phyloP scores from a whole-genome alignment of 176 grass and related monocot species.

The Oryza longistaminata region DNA sequence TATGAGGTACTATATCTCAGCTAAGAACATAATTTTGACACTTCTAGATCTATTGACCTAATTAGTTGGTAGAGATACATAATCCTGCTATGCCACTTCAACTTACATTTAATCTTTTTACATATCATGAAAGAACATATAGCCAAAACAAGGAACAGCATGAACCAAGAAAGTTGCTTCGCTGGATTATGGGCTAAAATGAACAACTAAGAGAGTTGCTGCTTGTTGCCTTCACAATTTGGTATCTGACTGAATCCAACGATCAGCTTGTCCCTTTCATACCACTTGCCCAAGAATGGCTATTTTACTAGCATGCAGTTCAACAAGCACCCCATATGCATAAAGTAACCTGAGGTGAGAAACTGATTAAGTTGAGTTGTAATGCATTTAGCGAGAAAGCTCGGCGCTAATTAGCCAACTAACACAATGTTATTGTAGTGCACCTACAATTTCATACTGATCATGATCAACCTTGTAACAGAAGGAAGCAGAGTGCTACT shows the following conservation, averaged over 20 bases:
- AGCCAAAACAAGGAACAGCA: neutral
- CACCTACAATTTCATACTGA: too few species aligned
- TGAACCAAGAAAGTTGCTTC: neutral
- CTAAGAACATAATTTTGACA: neutral
- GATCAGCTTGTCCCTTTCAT: neutral
- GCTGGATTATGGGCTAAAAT: neutral
- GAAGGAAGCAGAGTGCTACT: neutral
- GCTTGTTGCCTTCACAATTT: neutral
- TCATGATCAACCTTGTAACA: neutral
- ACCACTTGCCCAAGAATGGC: neutral
- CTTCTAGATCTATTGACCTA: neutral
- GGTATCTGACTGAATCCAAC: neutral
- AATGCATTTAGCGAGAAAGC: too few species aligned
- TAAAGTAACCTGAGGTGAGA: neutral
- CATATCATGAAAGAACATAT: neutral
- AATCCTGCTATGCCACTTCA: neutral
- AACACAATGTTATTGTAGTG: neutral
- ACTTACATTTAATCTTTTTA: neutral
- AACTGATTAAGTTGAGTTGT: too few species aligned
- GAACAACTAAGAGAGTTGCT: neutral
- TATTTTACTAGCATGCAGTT: neutral
- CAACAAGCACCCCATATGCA: neutral
- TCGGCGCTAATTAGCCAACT: neutral
- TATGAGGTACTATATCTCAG: too few species aligned
- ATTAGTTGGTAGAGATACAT: neutral